Evolutionary conservation across 352 stramenopile species (phyloP).

Genomic region (Thalassiosira delicatula): DNA sequence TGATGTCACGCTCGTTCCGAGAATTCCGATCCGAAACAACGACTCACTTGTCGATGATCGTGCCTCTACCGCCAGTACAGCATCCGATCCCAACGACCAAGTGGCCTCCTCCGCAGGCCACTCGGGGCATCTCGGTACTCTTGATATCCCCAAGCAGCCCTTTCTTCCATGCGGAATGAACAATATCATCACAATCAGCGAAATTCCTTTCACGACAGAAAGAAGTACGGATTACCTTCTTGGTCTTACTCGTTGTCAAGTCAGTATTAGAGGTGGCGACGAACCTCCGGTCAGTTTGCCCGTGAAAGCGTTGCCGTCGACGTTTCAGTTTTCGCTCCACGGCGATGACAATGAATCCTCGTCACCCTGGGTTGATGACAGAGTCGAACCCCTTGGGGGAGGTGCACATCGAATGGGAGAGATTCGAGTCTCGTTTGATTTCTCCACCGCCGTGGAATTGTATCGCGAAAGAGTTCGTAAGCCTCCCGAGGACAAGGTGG

Average conservation of each 20-base stretch:
- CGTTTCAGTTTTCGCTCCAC: conserved; percentile 19
- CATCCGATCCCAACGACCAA: too few species aligned
- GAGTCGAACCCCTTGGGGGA: not conserved
- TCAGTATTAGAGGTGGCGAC: not conserved
- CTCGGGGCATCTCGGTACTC: not conserved
- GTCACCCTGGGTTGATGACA: not conserved
- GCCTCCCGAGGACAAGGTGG: not conserved
- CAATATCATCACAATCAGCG: conserved; percentile 35
- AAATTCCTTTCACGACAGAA: not conserved
- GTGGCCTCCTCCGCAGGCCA: not conserved
- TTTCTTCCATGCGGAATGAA: conserved; percentile 42
- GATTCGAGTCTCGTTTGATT: conserved; percentile 41
- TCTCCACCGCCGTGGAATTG: not conserved
- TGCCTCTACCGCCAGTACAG: too few species aligned
- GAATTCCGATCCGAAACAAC: not conserved
- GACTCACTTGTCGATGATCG: too few species aligned
- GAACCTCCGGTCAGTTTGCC: conserved; percentile 3
- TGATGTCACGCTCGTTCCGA: conserved; percentile 42
- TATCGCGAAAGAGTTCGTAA: conserved; percentile 9
- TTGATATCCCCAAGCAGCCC: conserved; percentile 2
- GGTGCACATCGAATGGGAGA: conserved; percentile 5
- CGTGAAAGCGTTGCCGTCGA: conserved; percentile 30
- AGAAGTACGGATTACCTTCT: conserved; percentile 24
- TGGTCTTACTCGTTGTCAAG: conserved; percentile 35
- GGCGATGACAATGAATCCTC: not conserved